Conservation (phyloP, 2,329 filamentous ascomycete species). For the Colletotrichum agaves region DNA sequence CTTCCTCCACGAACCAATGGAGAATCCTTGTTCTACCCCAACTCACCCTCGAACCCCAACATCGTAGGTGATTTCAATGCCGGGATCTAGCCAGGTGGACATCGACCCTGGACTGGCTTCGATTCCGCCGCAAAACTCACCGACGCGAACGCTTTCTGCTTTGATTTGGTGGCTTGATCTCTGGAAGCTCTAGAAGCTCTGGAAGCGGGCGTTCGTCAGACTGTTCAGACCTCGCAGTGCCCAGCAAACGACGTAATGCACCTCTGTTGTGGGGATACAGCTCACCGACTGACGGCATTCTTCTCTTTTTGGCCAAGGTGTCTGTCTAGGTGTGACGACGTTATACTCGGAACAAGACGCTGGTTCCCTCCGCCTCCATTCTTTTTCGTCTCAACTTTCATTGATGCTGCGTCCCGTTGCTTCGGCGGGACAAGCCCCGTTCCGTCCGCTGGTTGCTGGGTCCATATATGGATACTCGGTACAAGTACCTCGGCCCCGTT, state of each 20-base stretch:
- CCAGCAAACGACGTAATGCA: neutral
- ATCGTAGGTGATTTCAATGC: neutral
- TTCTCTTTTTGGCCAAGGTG: neutral
- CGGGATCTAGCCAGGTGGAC: neutral
- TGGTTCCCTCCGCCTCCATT: neutral
- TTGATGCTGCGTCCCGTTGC: neutral
- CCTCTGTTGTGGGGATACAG: neutral
- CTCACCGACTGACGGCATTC: neutral
- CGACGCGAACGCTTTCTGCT: neutral
- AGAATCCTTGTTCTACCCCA: conserved; percentile 34
- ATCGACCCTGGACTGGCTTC: neutral
- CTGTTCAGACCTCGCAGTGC: neutral
- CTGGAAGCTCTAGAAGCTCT: neutral
- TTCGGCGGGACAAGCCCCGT: conserved; percentile 14
- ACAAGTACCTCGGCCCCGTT: too few species aligned
- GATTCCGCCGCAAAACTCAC: neutral
- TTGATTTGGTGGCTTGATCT: neutral
- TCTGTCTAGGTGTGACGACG: neutral
- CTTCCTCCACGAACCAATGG: conserved; percentile 33
- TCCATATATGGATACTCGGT: too few species aligned
- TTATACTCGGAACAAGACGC: neutral
- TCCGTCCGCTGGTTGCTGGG: too few species aligned
- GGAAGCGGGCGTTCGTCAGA: neutral
- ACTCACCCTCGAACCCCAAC: conserved; percentile 25
- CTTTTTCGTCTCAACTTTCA: neutral